phyloP scores from a whole-genome alignment of 2,329 filamentous ascomycete genomes.

The Fusarium mundagurra region DNA sequence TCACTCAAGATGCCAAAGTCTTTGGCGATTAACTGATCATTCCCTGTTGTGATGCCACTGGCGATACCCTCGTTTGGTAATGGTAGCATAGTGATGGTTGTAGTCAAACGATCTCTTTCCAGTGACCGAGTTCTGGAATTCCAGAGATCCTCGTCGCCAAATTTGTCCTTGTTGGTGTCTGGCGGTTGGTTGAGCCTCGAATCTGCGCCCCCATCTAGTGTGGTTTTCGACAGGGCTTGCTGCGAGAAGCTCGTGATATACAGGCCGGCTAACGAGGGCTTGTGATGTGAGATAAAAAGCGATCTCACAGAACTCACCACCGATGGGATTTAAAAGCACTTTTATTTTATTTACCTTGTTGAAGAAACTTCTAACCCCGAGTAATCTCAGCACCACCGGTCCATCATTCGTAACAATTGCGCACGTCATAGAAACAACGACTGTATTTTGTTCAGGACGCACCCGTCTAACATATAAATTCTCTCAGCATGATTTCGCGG shows the following conservation, averaged over 20 bases:
- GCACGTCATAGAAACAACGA: background rate
- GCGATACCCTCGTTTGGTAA: background rate
- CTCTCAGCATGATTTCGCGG: too few species aligned
- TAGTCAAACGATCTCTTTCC: background rate
- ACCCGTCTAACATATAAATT: background rate
- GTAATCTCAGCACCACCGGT: rapidly evolving
- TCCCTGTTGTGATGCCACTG: background rate
- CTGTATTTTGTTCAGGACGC: rapidly evolving
- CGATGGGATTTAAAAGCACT: too few species aligned
- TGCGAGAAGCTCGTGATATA: background rate
- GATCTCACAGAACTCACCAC: rapidly evolving
- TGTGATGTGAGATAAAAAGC: rapidly evolving
- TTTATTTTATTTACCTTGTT: too few species aligned
- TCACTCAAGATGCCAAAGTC: background rate
- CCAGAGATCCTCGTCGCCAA: background rate
- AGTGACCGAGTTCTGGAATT: background rate
- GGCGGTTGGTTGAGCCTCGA: background rate
- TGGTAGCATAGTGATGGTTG: background rate
- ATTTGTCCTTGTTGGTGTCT: background rate
- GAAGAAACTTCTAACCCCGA: background rate
- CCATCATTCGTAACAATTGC: background rate
- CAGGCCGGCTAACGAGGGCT: background rate
- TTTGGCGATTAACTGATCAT: background rate
- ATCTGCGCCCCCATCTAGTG: background rate
- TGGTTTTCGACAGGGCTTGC: background rate